Conservation (phyloP, 179 eudicot species). For the Silene noctiflora region DNA sequence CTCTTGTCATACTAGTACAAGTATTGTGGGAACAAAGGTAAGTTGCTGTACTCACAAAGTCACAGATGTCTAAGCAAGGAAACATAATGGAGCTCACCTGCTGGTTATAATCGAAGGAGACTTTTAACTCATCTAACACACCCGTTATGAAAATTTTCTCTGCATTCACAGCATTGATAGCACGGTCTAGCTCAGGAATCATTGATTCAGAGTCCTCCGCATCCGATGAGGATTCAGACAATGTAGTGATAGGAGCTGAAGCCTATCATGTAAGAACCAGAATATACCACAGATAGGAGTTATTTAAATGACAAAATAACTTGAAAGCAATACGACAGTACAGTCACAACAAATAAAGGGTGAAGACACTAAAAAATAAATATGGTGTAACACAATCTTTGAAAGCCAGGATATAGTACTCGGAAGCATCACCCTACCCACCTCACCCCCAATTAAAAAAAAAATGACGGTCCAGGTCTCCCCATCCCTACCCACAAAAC, state of each 20-base stretch:
- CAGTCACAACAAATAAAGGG: not conserved
- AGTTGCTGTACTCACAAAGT: not conserved
- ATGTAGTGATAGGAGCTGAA: conserved; percentile 69
- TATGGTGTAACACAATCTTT: not conserved
- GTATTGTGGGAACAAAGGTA: conserved; percentile 5
- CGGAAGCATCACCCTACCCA: not conserved
- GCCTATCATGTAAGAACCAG: conserved; percentile 40
- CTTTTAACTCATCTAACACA: conserved; percentile 81
- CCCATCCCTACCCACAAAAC: conserved; percentile 1
- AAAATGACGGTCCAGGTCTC: not conserved
- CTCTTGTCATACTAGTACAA: conserved; percentile 45
- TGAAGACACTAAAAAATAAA: not conserved
- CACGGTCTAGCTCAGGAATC: conserved; percentile 32
- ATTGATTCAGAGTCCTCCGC: conserved; percentile 60
- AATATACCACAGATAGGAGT: not conserved
- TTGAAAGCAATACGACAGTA: not conserved
- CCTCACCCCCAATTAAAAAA: not conserved
- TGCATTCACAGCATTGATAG: conserved; percentile 34
- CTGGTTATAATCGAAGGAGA: conserved; percentile 61
- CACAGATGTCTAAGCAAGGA: not conserved
- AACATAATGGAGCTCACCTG: conserved; percentile 40
- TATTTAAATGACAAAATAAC: not conserved
- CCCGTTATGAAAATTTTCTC: conserved; percentile 83
- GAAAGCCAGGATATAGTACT: not conserved
- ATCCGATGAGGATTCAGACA: conserved; percentile 82